A percentile compares a stretch with the other conserved stretches of the same genome.
Evolutionary conservation across 164 flowering plant genomes (phyloP).

Genomic region (Liriodendron chinense): DNA sequence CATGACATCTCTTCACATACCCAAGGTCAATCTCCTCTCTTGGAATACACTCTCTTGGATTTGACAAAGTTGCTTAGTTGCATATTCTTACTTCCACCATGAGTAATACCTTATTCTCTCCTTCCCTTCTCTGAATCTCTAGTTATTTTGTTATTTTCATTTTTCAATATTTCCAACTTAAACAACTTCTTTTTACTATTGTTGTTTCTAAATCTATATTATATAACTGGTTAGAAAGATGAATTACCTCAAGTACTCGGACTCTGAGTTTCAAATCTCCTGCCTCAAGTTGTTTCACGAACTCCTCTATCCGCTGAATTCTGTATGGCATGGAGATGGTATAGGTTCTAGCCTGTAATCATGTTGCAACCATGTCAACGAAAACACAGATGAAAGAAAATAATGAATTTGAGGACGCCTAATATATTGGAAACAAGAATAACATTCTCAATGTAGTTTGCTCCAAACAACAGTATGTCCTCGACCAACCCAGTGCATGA

Average conservation of each 20-base stretch:
- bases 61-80: too few species aligned
- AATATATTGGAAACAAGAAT: not conserved
- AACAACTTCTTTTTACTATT: too few species aligned
- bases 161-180: too few species aligned
- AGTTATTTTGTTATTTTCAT: too few species aligned
- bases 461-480: not conserved
- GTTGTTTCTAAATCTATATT: too few species aligned
- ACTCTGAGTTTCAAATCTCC: conserved; percentile 95
- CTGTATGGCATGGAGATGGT: conserved; percentile 95
- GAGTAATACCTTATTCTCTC: too few species aligned
- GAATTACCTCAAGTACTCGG: conserved; percentile 84
- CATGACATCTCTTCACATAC: too few species aligned
- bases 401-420: not conserved
- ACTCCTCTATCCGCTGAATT: conserved; percentile 83
- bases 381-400: not conserved
- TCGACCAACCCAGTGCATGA: not conserved
- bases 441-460: not conserved
- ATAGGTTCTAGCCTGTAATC: conserved; percentile 69
- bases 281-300: conserved; percentile 80
- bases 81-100: too few species aligned
- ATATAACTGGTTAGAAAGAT: too few species aligned
- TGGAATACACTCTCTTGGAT: too few species aligned
- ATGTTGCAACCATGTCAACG: not conserved
- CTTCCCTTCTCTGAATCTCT: too few species aligned
- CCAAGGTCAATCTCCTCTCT: too few species aligned